Evolutionary conservation across 2,329 filamentous ascomycete species (phyloP).

Genomic region (Coniochaeta prunicola): DNA sequence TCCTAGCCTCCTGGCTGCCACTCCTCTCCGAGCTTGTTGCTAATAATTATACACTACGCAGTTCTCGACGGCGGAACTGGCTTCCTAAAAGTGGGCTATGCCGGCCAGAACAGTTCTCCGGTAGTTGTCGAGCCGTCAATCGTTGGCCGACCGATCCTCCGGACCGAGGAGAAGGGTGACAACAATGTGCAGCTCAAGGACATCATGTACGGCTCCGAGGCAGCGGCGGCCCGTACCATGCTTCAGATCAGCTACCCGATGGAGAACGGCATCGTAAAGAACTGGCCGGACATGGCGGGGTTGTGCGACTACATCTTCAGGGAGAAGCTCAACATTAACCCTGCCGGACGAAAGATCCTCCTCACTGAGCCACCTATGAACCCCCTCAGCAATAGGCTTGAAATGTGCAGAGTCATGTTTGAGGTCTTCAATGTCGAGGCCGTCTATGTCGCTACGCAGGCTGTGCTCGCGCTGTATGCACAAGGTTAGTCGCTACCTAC

Average conservation of each 20-base stretch:
- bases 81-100: conserved; percentile 99
- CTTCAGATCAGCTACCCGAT: conserved; percentile 98
- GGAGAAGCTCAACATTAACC: conserved; percentile 93
- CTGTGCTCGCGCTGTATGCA: conserved; percentile 90
- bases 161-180: conserved; percentile 76
- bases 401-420: conserved; percentile 99
- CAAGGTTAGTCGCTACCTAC: conserved; percentile 58
- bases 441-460: conserved; percentile 96
- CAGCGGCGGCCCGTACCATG: conserved; percentile 91
- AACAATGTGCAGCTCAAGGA: conserved; percentile 71
- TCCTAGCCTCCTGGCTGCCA: background rate
- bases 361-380: conserved; percentile 93
- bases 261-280: conserved; percentile 99
- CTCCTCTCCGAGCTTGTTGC: conserved; percentile 6
- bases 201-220: conserved; percentile 99
- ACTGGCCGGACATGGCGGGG: conserved; percentile 95
- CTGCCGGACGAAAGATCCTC: conserved; percentile 89
- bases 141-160: conserved; percentile 93
- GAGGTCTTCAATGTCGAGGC: conserved; percentile 82
- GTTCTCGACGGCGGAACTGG: conserved; percentile 99
- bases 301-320: conserved; percentile 98
- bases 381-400: conserved; percentile 89
- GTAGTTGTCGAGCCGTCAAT: conserved; percentile 44
- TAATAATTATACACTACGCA: conserved; percentile 30
- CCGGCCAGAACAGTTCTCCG: conserved; percentile 97